Base-by-base conservation (phyloP, 441 rosid genomes). In the Aquilaria agallochum region DNA sequence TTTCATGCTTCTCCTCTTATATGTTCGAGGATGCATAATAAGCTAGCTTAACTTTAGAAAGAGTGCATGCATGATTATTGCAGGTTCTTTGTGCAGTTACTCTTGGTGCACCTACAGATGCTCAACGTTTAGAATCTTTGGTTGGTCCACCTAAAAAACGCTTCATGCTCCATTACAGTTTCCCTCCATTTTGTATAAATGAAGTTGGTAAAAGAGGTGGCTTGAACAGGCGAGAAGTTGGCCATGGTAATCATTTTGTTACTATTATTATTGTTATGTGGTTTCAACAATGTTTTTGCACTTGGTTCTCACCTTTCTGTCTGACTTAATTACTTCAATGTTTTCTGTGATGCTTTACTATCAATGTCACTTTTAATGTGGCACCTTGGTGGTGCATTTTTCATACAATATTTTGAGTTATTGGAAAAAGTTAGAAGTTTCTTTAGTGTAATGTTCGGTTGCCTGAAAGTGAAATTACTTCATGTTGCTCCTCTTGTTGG, bases 151-250 rank as follows among this genome's bases (percentile, higher is more conserved):
- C 95, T 12, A 89, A 78, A 63, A 95, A 95, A 81, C 95, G 92
- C 55, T 95, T 92, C 83, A 92, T 95, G 97, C 97, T 95, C 80
- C 99, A 95, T 79, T 92, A 95, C 59, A 86, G 82, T 81, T 95
- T 95, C 72, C 99, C 99, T 6, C 98, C 98, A 32, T 95, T 76
- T 76, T 92, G 87, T 62, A 90, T 87, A 58, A 82, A 90, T 72
- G 99, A 92, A 87, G 91, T 95, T 65, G 95, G 98, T 56, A 95
- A 92, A 86, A 81, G 80, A 69, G 77, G 69, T 68, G 98, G 99
- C 78, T 80, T 95, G 55, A 95, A 95, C 77, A 88, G 98, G 76
- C 97, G 98, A 72, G 98, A 95, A 90, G 98, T 95, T 73, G 98
- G 99, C 63, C 99, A 95, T 78, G 98, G 99, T 95, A 85, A 70